Percentiles rank a stretch among this genome's conserved stretches.
Evolutionary conservation across 495 filamentous ascomycete genomes (phyloP).

Genomic region (Penicillium coprophilum): DNA sequence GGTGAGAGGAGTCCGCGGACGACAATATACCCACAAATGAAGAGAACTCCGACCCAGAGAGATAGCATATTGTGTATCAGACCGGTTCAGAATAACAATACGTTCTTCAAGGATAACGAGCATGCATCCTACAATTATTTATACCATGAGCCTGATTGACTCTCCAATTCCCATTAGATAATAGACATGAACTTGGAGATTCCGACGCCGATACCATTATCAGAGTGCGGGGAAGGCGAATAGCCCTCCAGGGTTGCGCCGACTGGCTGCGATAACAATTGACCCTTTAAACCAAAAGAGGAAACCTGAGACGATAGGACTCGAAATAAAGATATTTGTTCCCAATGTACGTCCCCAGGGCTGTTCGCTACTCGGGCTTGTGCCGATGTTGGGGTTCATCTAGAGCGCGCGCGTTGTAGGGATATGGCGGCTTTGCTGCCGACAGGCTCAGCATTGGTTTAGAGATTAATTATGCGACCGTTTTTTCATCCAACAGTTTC

Average conservation of each 20-base stretch:
- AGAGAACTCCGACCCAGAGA: slow-evolving; percentile 18
- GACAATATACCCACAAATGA: slow-evolving; percentile 17
- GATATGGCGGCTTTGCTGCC: too few species aligned
- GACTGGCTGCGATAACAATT: neutral
- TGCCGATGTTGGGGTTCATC: neutral
- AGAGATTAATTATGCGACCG: too few species aligned
- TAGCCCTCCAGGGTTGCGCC: neutral
- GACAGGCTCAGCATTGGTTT: too few species aligned
- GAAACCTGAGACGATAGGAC: slow-evolving; percentile 3
- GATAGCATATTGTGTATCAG: slow-evolving; percentile 23
- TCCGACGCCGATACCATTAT: slow-evolving; percentile 13
- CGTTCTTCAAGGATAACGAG: neutral
- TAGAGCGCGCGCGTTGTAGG: too few species aligned
- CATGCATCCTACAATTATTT: neutral
- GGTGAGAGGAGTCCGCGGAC: slow-evolving; percentile 11
- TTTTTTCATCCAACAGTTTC: neutral
- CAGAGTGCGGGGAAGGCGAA: slow-evolving; percentile 7
- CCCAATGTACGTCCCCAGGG: neutral
- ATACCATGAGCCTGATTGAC: neutral
- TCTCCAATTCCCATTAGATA: slow-evolving; percentile 4
- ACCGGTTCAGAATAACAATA: too few species aligned
- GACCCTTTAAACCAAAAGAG: neutral
- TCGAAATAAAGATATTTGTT: neutral
- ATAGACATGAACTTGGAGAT: neutral
- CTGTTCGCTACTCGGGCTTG: neutral